Evolutionary conservation across 768 basidiomycete genomes (phyloP).

Genomic region (Saitozyma sp.): DNA sequence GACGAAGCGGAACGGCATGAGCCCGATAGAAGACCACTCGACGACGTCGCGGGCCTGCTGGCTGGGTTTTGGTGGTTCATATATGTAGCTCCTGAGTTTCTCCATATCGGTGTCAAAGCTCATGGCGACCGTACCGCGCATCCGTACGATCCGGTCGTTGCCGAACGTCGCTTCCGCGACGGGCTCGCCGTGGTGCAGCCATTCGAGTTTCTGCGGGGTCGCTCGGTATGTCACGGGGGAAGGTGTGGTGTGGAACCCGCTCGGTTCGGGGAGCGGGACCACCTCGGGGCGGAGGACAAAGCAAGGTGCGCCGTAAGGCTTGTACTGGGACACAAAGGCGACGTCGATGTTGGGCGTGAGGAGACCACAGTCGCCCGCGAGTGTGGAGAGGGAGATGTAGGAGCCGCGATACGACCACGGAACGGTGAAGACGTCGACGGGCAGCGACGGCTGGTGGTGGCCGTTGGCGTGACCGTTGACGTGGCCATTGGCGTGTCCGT

Average conservation of each 20-base stretch:
- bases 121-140: not conserved
- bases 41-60: not conserved
- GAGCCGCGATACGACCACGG: not conserved
- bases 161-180: constrained; percentile 1
- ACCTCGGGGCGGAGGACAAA: not conserved
- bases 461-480: not conserved
- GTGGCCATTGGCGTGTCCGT: no score
- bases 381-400: not conserved
- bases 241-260: constrained; percentile 1
- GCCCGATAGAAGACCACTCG: not conserved
- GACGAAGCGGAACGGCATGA: not conserved
- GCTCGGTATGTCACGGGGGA: not conserved
- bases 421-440: not conserved
- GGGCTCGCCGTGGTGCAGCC: not conserved
- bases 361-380: not conserved
- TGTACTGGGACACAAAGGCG: not conserved
- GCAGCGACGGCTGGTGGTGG: not conserved
- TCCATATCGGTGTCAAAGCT: not conserved
- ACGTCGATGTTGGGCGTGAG: not conserved
- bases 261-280: not conserved
- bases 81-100: not conserved
- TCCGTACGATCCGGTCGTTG: not conserved
- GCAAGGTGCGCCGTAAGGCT: not conserved
- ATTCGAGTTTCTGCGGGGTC: not conserved
- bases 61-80: not conserved